Base-by-base conservation (phyloP, 495 filamentous ascomycete species). In the Trichoderma asperelloides region DNA sequence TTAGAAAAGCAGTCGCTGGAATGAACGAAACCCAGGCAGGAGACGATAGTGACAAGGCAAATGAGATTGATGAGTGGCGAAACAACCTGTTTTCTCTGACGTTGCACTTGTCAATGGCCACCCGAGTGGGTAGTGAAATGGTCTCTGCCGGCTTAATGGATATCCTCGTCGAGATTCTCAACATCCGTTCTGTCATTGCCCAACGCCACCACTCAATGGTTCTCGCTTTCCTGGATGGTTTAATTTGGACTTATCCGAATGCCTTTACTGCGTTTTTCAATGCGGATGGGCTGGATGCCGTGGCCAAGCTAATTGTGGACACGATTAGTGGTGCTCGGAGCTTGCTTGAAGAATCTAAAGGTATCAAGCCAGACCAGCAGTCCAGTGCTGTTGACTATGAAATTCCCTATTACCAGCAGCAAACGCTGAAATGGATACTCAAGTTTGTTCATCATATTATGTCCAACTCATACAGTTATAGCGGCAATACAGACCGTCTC, bases 371-470 rank as follows among this genome's bases (percentile, higher is more conserved):
- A n/a, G 82, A 87, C 27, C 90, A 89, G 78, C 91, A 91, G 68
- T 95, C 91, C 37, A 85, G 88, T 39, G 80, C 89, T 25, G 89
- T 93, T 21, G 96, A 99, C 75, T 99, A 97, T 73, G 85, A 91
- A 69, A 93, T 98, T 66, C 91, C 93, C 0, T 96, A 89, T 74
- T 90, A 91, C 73, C 90, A 95, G 68, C 95, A 98, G 72, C 91
- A 96, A 76, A 91, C 90, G 9, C 82, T 98, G 18, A 93, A 94
- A 68, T 93, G 90, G 87, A 83, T 97, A 62, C 91, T 97, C 78
- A 96, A 96, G 74, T 96, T 98, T 73, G 91, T 96, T 71, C 92
- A 95, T 70, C 93, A 97, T 75, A 88, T 97, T 81, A 94, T 98
- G 90, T 84, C 88, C 12, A 89, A 92, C 74, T 88, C 85, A 43